phyloP scores from a whole-genome alignment of 2,329 filamentous ascomycete genomes.

The Clonostachys solani region DNA sequence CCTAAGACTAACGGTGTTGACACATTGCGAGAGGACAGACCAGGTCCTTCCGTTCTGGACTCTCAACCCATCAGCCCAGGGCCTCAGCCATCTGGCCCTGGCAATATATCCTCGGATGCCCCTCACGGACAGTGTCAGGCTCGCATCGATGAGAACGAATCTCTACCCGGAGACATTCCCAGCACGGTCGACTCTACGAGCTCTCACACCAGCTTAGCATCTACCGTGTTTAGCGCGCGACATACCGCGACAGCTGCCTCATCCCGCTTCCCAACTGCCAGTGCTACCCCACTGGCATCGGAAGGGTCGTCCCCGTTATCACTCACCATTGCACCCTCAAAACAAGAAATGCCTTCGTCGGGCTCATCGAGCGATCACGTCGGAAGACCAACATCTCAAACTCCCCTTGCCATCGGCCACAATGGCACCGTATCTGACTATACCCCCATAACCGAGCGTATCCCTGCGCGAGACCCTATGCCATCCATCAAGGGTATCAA shows the following conservation, averaged over 20 bases:
- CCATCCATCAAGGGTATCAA: constrained; percentile 50
- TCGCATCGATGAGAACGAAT: constrained; percentile 51
- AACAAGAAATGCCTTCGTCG: constrained; percentile 50
- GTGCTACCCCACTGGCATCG: constrained; percentile 44
- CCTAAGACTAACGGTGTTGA: constrained; percentile 13
- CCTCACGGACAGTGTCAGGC: constrained; percentile 11
- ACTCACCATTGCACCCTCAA: constrained; percentile 41
- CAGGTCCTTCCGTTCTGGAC: constrained; percentile 5
- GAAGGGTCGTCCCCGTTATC: constrained; percentile 47
- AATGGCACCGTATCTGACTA: constrained; percentile 27
- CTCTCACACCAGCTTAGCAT: constrained; percentile 66
- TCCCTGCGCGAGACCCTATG: constrained; percentile 52
- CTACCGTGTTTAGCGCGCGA: constrained; percentile 63
- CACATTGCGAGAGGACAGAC: constrained; percentile 10
- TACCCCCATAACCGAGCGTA: constrained; percentile 29
- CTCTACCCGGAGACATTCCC: constrained; percentile 59
- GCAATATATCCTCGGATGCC: constrained; percentile 15
- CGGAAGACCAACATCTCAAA: constrained; percentile 16
- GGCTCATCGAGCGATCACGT: constrained; percentile 34
- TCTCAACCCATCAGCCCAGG: constrained; percentile 15
- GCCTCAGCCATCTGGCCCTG: constrained; percentile 8
- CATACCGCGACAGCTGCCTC: constrained; percentile 34
- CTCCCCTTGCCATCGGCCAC: constrained; percentile 17
- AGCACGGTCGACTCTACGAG: constrained; percentile 69
- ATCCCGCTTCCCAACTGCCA: constrained; percentile 36